Evolutionary conservation across 2,329 filamentous ascomycete genomes (phyloP).

Genomic region (Fusarium sacchari): DNA sequence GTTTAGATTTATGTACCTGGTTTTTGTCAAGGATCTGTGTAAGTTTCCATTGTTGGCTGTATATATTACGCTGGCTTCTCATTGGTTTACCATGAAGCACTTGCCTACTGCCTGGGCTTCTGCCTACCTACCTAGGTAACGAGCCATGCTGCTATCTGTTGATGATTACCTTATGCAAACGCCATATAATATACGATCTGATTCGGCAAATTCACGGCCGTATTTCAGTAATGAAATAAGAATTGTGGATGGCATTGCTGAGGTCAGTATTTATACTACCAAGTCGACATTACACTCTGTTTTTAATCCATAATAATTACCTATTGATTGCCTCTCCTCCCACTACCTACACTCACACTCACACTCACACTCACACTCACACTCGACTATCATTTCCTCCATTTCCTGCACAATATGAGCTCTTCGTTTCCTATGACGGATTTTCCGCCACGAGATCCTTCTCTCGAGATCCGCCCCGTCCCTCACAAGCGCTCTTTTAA

Average conservation of each 20-base stretch:
- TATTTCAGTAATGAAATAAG: not conserved
- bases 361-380: too few relatives aligned
- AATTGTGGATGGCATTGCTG: not conserved
- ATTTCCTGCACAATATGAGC: not conserved
- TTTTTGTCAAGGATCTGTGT: not conserved
- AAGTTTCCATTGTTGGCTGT: not conserved
- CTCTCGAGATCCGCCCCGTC: slow-evolving; percentile 3
- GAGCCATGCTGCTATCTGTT: not conserved
- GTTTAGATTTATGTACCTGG: not conserved
- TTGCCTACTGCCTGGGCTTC: slow-evolving; percentile 6
- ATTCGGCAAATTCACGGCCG: not conserved
- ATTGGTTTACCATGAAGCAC: not conserved
- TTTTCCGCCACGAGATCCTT: slow-evolving; percentile 6
- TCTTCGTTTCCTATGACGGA: not conserved
- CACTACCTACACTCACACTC: not conserved
- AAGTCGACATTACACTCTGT: not conserved
- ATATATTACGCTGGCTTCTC: not conserved
- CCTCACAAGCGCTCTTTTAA: slow-evolving; percentile 16
- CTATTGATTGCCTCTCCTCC: not conserved
- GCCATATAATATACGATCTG: not conserved
- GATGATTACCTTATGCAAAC: not conserved
- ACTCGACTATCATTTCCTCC: too few relatives aligned
- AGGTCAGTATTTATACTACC: not conserved
- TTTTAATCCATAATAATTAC: not conserved
- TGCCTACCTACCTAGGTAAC: not conserved